Conservation (phyloP, 2,329 filamentous ascomycete genomes). For the Leptosphaerulina australis region DNA sequence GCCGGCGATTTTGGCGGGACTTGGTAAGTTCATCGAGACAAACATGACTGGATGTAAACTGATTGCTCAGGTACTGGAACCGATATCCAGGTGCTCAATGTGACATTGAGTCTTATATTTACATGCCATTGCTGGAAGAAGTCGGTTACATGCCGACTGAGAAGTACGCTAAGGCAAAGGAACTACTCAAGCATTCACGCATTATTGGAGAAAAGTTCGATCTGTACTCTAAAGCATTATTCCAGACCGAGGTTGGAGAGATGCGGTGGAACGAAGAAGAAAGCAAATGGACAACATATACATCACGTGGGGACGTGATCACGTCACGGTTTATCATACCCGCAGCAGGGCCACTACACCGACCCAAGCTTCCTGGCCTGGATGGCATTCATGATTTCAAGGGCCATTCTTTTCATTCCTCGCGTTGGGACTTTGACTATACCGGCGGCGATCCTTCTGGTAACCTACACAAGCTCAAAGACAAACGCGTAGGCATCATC, state of each 20-base stretch:
- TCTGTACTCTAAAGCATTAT: conserved; percentile 53
- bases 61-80: conserved; percentile 51
- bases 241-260: conserved; percentile 53
- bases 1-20: conserved; percentile 57
- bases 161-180: conserved; percentile 54
- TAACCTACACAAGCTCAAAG: conserved; percentile 43
- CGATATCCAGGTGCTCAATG: conserved; percentile 35
- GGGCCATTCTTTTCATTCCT: conserved; percentile 40
- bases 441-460: conserved; percentile 33
- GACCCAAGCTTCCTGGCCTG: conserved; percentile 47
- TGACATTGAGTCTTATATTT: conserved; percentile 40
- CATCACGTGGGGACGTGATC: conserved; percentile 35
- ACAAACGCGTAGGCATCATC: conserved; percentile 45
- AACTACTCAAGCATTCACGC: conserved; percentile 56
- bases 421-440: conserved; percentile 35
- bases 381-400: conserved; percentile 30
- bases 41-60: neutral
- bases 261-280: conserved; percentile 56
- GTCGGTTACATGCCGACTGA: conserved; percentile 60
- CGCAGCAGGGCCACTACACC: conserved; percentile 51
- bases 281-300: conserved; percentile 40
- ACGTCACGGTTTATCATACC: conserved; percentile 50
- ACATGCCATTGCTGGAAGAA: conserved; percentile 39
- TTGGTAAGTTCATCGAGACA: conserved; percentile 40
- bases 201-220: conserved; percentile 54